phyloP scores from a whole-genome alignment of 2,329 filamentous ascomycete genomes.

The Penicillium sp. region DNA sequence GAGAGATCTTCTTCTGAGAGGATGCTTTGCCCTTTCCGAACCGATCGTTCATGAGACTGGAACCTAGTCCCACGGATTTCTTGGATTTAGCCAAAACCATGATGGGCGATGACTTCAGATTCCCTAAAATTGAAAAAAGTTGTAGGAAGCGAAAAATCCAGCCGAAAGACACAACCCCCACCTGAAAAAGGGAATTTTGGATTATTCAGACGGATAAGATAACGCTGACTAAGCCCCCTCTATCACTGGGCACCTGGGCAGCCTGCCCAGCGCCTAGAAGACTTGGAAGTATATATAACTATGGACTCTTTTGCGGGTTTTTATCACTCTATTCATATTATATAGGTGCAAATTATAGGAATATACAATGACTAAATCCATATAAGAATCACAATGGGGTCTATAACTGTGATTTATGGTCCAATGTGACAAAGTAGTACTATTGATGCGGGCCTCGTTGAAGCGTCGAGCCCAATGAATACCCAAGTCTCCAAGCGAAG shows the following conservation, averaged over 20 bases:
- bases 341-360: neutral
- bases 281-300: neutral
- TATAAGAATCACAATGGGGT: neutral
- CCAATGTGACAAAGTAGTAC: neutral
- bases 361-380: neutral
- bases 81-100: constrained; percentile 90
- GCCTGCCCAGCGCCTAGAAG: neutral
- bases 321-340: neutral
- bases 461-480: constrained; percentile 7
- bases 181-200: constrained; percentile 28
- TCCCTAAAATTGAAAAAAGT: constrained; percentile 7
- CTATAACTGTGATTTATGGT: neutral
- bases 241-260: neutral
- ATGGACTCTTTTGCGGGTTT: neutral
- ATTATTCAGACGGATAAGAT: constrained; percentile 34
- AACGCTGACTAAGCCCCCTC: constrained; percentile 24
- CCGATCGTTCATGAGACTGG: constrained; percentile 97
- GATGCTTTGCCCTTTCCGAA: constrained; percentile 89
- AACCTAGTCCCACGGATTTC: constrained; percentile 89
- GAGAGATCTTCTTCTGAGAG: constrained; percentile 71
- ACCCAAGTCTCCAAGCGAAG: constrained; percentile 11
- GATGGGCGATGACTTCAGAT: constrained; percentile 24
- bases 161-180: constrained; percentile 19
- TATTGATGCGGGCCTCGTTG: constrained; percentile 1
- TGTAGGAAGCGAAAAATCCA: constrained; percentile 15